phyloP scores from a whole-genome alignment of 2,329 filamentous ascomycete species.

The Apiospora saccharicola region DNA sequence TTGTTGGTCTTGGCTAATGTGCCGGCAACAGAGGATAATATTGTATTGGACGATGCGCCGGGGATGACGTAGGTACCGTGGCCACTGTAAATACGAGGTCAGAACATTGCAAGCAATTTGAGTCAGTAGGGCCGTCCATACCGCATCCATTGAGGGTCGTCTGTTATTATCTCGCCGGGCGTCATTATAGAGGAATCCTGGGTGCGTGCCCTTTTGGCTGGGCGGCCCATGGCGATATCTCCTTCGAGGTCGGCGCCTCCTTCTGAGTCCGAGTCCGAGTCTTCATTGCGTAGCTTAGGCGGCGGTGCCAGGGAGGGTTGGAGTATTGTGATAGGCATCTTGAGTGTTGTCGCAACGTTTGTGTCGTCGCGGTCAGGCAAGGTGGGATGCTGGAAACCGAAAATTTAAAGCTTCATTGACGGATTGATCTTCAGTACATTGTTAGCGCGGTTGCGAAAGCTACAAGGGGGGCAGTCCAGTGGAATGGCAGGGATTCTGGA shows the following conservation, averaged over 20 bases:
- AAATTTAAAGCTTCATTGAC: conserved; percentile 20
- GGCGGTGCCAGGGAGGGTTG: conserved; percentile 37
- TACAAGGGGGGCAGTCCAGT: not conserved
- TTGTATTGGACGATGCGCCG: conserved; percentile 59
- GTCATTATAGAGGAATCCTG: conserved; percentile 71
- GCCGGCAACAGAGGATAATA: conserved; percentile 89
- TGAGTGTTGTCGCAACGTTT: conserved; percentile 18
- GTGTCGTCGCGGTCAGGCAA: not conserved
- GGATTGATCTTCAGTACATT: conserved; percentile 13
- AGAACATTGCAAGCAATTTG: conserved; percentile 23
- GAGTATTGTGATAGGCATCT: conserved; percentile 46
- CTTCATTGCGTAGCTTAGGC: conserved; percentile 26
- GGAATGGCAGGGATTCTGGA: not conserved
- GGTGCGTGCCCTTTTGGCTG: conserved; percentile 48
- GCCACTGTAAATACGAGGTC: conserved; percentile 62
- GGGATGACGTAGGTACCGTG: conserved; percentile 86
- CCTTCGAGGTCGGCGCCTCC: conserved; percentile 55
- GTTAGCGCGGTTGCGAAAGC: conserved; percentile 5
- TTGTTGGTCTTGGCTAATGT: conserved; percentile 95
- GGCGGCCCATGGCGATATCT: conserved; percentile 53
- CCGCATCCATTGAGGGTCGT: conserved; percentile 97
- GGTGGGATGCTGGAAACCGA: conserved; percentile 23
- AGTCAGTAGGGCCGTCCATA: conserved; percentile 42
- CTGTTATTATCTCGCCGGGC: conserved; percentile 86
- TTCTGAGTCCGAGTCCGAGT: conserved; percentile 49